Conservation (phyloP, 2,329 filamentous ascomycete species). For the Emericellopsis atlantica region DNA sequence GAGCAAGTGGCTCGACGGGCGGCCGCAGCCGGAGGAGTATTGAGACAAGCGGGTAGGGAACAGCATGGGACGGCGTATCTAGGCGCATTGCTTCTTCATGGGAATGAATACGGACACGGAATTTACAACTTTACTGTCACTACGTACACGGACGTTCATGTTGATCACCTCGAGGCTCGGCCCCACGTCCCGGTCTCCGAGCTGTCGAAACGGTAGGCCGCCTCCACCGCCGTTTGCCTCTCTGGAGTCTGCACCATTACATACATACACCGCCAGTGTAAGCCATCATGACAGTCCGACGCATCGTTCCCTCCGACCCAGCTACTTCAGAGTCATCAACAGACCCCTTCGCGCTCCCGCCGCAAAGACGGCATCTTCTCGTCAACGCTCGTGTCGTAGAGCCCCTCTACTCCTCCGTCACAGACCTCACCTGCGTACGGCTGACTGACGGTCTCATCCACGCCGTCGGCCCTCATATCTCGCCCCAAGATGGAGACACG, state of each 20-base stretch:
- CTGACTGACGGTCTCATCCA: slow-evolving; percentile 20
- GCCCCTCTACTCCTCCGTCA: slow-evolving; percentile 7
- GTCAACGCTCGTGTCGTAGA: slow-evolving; percentile 31
- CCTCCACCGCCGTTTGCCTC: not conserved
- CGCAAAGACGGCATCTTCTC: slow-evolving; percentile 19
- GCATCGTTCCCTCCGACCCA: not conserved
- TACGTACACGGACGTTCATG: too few species aligned
- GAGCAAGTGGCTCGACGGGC: slow-evolving; percentile 50
- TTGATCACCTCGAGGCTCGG: not conserved
- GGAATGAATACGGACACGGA: not conserved
- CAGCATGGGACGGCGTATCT: not conserved
- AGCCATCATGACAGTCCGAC: not conserved
- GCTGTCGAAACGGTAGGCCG: not conserved
- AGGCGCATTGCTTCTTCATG: not conserved
- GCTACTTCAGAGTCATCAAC: slow-evolving; percentile 8
- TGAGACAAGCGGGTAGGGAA: not conserved
- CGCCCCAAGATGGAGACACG: not conserved
- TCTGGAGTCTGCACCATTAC: too few species aligned
- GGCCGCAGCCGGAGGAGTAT: slow-evolving; percentile 8
- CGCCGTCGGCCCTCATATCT: slow-evolving; percentile 5
- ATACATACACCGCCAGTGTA: too few species aligned
- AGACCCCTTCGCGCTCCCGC: slow-evolving; percentile 21
- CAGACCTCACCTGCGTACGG: slow-evolving; percentile 9
- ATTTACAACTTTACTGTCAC: too few species aligned
- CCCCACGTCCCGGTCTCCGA: not conserved